A percentile compares a stretch with the other conserved stretches of the same genome.
Conservation (phyloP, 129 eudicot genomes). For the Tagetes patula region DNA sequence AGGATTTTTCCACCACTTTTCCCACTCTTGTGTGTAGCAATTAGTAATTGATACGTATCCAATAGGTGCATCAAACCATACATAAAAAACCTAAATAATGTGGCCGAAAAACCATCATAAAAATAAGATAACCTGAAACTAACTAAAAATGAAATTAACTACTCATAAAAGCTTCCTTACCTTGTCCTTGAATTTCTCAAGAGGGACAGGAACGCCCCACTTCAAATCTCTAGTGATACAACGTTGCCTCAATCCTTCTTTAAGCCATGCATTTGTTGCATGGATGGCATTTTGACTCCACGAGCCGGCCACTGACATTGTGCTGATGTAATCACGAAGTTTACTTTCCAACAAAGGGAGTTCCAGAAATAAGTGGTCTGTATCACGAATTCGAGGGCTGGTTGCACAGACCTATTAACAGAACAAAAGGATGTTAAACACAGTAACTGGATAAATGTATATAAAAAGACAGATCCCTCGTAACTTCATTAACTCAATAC, state of each 20-base stretch:
- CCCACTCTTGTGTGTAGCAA: conserved; percentile 83
- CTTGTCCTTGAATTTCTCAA: conserved; percentile 66
- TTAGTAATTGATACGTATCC: conserved; percentile 86
- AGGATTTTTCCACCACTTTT: conserved; percentile 96
- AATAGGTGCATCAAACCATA: conserved; percentile 91
- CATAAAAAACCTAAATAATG: conserved; percentile 66
- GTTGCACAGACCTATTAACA: conserved; percentile 53
- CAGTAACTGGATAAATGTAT: neutral
- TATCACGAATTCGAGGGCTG: conserved; percentile 77
- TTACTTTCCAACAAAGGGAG: conserved; percentile 62
- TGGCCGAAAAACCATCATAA: neutral
- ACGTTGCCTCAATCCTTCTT: conserved; percentile 65
- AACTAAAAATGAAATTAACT: neutral
- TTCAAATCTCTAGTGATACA: conserved; percentile 88
- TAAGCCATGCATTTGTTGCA: conserved; percentile 74
- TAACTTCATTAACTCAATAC: neutral
- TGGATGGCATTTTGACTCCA: conserved; percentile 97
- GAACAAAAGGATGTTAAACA: neutral
- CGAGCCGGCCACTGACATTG: conserved; percentile 61
- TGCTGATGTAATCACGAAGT: conserved; percentile 53
- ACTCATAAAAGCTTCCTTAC: conserved; percentile 21
- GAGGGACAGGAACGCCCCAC: conserved; percentile 96
- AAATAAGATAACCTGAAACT: neutral
- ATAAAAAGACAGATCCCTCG: neutral
- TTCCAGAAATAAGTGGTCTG: conserved; percentile 78